phyloP scores from a whole-genome alignment of 192 early-diverging fungal species.

The Globomyces pollinis-pini region DNA sequence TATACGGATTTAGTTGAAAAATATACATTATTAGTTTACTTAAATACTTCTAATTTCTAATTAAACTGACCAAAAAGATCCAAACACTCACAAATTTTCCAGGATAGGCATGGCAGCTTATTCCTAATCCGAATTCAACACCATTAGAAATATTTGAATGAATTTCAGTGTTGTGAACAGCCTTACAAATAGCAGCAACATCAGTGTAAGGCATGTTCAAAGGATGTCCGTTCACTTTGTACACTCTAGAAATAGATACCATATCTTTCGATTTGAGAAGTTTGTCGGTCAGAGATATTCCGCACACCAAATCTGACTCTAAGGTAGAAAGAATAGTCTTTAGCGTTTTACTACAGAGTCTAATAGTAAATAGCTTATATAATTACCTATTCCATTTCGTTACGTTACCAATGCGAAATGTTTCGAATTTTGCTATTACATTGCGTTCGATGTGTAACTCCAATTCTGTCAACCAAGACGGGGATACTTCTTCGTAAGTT shows the following conservation, averaged over 20 bases:
- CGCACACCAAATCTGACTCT: conserved; percentile 24
- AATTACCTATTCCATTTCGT: conserved; percentile 50
- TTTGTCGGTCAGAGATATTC: conserved; percentile 1
- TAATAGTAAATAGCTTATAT: conserved; percentile 7
- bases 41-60: conserved; percentile 12
- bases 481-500: conserved; percentile 18
- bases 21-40: no score
- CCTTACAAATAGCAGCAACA: conserved; percentile 14
- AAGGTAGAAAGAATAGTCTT: conserved; percentile 27
- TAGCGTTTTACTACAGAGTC: conserved; percentile 32
- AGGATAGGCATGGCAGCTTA: conserved; percentile 28
- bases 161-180: conserved; percentile 28
- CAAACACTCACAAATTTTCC: conserved; percentile 28
- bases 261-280: conserved; percentile 16
- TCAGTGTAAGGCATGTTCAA: conserved; percentile 34
- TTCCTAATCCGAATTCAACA: conserved; percentile 41
- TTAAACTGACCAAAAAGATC: conserved; percentile 29
- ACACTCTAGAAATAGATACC: conserved; percentile 17
- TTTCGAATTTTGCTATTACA: conserved; percentile 35
- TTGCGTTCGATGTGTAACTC: conserved; percentile 31
- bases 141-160: conserved; percentile 19
- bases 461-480: conserved; percentile 25
- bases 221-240: conserved; percentile 27
- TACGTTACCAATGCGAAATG: conserved; percentile 33
- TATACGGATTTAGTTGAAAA: no score